A percentile compares a stretch with the other conserved stretches of the same genome.
Evolutionary conservation across 31 red algal genomes (phyloP).

Genomic region (Odonthalia washingtoniensis): DNA sequence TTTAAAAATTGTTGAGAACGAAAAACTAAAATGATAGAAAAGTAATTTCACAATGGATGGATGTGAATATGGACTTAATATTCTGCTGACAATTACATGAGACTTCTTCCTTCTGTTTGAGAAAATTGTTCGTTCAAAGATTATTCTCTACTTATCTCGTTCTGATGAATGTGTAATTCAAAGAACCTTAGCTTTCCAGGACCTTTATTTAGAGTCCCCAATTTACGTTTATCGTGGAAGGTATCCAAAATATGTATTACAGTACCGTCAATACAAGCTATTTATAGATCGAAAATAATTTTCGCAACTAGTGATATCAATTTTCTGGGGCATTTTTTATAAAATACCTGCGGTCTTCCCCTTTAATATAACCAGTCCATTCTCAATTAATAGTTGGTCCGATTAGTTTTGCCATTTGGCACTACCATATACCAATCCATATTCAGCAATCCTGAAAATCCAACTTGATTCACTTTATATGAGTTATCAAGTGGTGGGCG

Average conservation of each 20-base stretch:
- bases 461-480: background rate
- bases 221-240: constrained; percentile 1
- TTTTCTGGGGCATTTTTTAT: background rate
- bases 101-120: no score
- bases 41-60: no score
- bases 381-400: background rate
- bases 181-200: constrained; percentile 2
- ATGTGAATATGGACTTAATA: no score
- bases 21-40: no score
- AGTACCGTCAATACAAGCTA: background rate
- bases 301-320: background rate
- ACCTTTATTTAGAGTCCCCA: background rate
- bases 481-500: background rate
- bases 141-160: no score
- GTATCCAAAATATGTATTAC: background rate
- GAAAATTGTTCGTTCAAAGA: no score
- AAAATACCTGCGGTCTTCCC: background rate
- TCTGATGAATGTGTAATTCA: no score
- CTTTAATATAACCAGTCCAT: background rate
- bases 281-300: background rate
- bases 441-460: background rate
- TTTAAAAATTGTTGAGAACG: no score
- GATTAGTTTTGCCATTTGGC: constrained; percentile 7
- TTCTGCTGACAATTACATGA: no score
- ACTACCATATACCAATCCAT: background rate